phyloP scores from a whole-genome alignment of 2,329 filamentous ascomycete genomes.

The Microsporum audouinii region DNA sequence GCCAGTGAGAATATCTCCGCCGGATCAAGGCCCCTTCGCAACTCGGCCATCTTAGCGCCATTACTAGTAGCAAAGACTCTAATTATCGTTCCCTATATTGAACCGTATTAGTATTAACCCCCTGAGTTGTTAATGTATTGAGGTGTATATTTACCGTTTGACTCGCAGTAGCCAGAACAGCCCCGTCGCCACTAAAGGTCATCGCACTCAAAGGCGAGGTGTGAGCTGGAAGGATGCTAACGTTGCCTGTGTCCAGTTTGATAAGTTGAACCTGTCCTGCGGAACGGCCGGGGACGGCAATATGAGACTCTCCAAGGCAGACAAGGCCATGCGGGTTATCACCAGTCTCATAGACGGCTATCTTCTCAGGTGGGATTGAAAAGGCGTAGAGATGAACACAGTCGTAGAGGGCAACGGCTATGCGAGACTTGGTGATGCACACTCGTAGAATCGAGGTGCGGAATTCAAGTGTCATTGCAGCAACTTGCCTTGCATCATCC shows the following conservation, averaged over 20 bases:
- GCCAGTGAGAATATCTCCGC: constrained; percentile 78
- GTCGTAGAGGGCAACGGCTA: constrained; percentile 72
- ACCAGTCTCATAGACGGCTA: constrained; percentile 71
- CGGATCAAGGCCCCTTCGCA: constrained; percentile 78
- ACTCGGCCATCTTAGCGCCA: constrained; percentile 69
- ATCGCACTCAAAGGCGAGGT: constrained; percentile 67
- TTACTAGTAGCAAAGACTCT: constrained; percentile 72
- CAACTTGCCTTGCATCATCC: constrained; percentile 72
- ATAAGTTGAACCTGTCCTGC: constrained; percentile 82
- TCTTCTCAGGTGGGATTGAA: constrained; percentile 56
- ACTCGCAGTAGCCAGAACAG: constrained; percentile 77
- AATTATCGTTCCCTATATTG: constrained; percentile 63
- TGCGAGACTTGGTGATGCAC: constrained; percentile 60
- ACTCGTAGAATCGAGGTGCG: constrained; percentile 71
- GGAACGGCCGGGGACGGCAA: constrained; percentile 81
- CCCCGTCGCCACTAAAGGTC: constrained; percentile 65
- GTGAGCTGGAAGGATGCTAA: constrained; percentile 90
- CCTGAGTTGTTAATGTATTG: not conserved
- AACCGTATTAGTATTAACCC: not conserved
- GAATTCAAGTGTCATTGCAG: constrained; percentile 65
- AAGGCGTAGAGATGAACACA: constrained; percentile 73
- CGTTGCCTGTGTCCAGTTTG: constrained; percentile 62
- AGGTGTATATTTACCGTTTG: constrained; percentile 47
- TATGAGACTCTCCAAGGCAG: constrained; percentile 58
- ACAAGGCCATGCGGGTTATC: constrained; percentile 74